A percentile compares a stretch with the other conserved stretches of the same genome.
phyloP scores from a whole-genome alignment of 495 filamentous ascomycete species.

The Penicillium goetzii region DNA sequence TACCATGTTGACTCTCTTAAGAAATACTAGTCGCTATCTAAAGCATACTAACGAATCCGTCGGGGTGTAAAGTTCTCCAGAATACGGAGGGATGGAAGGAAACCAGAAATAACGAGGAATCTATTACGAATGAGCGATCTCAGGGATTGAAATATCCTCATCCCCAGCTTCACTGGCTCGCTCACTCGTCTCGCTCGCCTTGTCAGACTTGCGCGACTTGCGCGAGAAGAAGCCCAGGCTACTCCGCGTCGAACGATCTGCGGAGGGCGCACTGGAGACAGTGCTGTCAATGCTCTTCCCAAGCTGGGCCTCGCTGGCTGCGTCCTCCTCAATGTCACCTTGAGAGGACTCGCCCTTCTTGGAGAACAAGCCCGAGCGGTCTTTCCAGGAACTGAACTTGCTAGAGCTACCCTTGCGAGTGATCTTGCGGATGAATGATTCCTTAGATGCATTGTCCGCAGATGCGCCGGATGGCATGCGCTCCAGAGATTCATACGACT shows the following conservation, averaged over 20 bases:
- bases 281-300: conserved; percentile 55
- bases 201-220: conserved; percentile 53
- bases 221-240: conserved; percentile 56
- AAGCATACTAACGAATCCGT: conserved; percentile 11
- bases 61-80: conserved; percentile 8
- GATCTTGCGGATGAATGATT: conserved; percentile 71
- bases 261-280: conserved; percentile 46
- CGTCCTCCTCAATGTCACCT: conserved; percentile 55
- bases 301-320: conserved; percentile 47
- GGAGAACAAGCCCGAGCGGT: conserved; percentile 63
- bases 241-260: conserved; percentile 50
- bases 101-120: not conserved
- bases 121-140: conserved; percentile 28
- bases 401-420: conserved; percentile 78
- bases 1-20: conserved; percentile 9
- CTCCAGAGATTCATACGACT: conserved; percentile 78
- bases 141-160: conserved; percentile 47
- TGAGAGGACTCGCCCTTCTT: conserved; percentile 63
- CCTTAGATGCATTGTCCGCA: conserved; percentile 63
- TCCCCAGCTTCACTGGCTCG: conserved; percentile 52
- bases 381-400: conserved; percentile 77
- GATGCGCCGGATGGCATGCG: conserved; percentile 67
- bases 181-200: conserved; percentile 52
- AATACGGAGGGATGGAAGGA: not conserved
- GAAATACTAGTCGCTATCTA: conserved; percentile 11